Evolutionary conservation across 805 yeast genomes (phyloP), one percentile per base, ranked within the genome.

Genomic region (Pichia pseudocactophila): DNA sequence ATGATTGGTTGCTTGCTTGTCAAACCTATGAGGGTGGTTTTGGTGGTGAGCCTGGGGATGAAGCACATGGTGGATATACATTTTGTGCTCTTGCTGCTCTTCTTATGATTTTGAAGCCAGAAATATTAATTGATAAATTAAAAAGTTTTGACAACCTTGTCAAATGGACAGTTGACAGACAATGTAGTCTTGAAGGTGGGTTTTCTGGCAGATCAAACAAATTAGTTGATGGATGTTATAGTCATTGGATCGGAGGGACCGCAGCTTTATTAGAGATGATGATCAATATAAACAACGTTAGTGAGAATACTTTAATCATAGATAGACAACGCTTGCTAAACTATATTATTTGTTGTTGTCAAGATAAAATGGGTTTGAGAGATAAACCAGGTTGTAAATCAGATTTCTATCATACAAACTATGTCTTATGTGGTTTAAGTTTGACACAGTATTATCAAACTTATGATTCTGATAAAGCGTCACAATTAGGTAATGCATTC

Each of bases 11-110:
- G 12, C 52, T 62, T 0, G 50, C 57, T 11, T 87, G 96, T 52
- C 98, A 92, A 61, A 84, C 90, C 0, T 89, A 73, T 57, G 98
- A 94, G 63, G 98, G 99, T 19, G 98, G 98, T 0, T 84, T 90
- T 63, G 87, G 89, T 1, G 96, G 95, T 1, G 68, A 70, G 17
- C 92, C 95, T 0, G 69, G 72, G 5, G 82, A 76, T 46, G 99
- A 92, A 61, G 97, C 97, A 0, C 99, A 92, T 58, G 98, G 97
- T 2, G 99, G 98, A 1, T 94, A 92, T 58, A 78, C 97, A 0
- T 92, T 76, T 59, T 92, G 99, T 65, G 95, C 90, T 0, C 66
- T 84, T 35, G 94, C 82, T 36, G 73, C 77, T 39, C 64, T 76
- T 44, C 72, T 70, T 47, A 68, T 70, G 20, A 55, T 77, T 25